phyloP scores from a whole-genome alignment of 495 filamentous ascomycete species.

The Halenospora varia region DNA sequence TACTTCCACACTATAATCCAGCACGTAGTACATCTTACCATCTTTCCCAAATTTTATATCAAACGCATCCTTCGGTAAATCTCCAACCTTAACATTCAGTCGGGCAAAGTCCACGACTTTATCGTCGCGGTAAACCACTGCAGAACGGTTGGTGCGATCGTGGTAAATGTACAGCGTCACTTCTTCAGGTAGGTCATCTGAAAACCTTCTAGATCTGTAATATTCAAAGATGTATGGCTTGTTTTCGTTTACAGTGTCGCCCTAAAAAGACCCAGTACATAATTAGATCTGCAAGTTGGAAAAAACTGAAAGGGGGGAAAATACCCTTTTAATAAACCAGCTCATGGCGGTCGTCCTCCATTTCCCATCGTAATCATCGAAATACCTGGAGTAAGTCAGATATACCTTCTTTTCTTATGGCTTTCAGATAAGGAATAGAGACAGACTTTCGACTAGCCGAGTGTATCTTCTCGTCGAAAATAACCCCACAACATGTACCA shows the following conservation, averaged over 20 bases:
- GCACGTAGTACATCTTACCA: not conserved
- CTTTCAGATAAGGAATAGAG: not conserved
- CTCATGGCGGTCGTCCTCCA: slow-evolving; percentile 20
- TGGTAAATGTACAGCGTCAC: not conserved
- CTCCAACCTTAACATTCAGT: not conserved
- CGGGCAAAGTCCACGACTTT: not conserved
- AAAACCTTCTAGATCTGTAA: not conserved
- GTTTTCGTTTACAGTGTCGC: slow-evolving; percentile 12
- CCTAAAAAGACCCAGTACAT: slow-evolving; percentile 6
- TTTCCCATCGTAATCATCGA: slow-evolving; percentile 14
- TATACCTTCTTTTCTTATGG: not conserved
- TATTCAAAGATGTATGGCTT: slow-evolving; percentile 2
- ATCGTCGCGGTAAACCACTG: not conserved
- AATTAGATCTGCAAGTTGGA: not conserved
- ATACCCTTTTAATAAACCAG: slow-evolving; percentile 34
- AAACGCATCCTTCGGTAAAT: not conserved
- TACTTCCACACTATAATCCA: slow-evolving; percentile 1
- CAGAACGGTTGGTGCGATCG: not conserved
- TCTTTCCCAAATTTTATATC: not conserved
- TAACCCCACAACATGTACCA: slow-evolving; percentile 29
- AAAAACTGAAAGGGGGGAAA: not conserved
- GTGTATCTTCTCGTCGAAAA: slow-evolving; percentile 33
- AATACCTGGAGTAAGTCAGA: not conserved
- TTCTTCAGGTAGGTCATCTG: not conserved
- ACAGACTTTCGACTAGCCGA: slow-evolving; percentile 10